Base-by-base conservation (phyloP, 495 filamentous ascomycete genomes). In the Penicillium roqueforti region DNA sequence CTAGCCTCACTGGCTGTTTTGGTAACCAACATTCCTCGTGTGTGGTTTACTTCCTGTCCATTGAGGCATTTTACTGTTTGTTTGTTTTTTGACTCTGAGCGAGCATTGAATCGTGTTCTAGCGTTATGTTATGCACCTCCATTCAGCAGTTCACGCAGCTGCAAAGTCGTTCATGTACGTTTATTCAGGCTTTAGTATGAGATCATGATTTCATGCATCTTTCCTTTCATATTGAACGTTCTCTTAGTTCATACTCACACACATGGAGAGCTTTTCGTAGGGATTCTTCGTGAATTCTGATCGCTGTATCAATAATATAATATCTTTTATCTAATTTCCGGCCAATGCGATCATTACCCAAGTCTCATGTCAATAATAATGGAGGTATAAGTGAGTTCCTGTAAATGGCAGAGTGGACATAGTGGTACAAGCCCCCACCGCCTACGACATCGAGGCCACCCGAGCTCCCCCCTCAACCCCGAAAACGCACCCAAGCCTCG, bases 401-500 rank as follows among this genome's bases (percentile, higher is more conserved):
- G 32, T n/a, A 31, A 31, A 39, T 2, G 11, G 41, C 32, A n/a
- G 16, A 5, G 31, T 31, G 28, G 40, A 25, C 40, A 42, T 42
- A 18, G 16, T 52, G 50, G 50, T 36, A 60, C 55, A 58, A 60
- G 57, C 63, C 61, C 63, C 61, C 61, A 65, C 64, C 64, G 64
- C 64, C 64, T 67, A 65, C 64, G 61, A 59, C 62, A 66, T 63
- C 63, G 61, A 52, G 38, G 47, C 57, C 32, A 45, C 55, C 61
- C 53, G 45, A 60, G 54, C 40, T 54, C 52, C 52, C 47, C 41
- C 31, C 51, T 53, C 23, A 26, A 49, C 38, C 47, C 46, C 36
- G 22, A 26, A 50, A 26, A 13, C 43, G 26, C 28, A 34, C 40
- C 57, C 41, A 49, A 54, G 60, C 60, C 57, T 49, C 54, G 26